A percentile compares a stretch with the other conserved stretches of the same genome.
These are phyloP conservation scores for Xylaria sp. DNA, from an alignment of 2,329 filamentous ascomycete species.

Conservation along the genomic window DNA sequence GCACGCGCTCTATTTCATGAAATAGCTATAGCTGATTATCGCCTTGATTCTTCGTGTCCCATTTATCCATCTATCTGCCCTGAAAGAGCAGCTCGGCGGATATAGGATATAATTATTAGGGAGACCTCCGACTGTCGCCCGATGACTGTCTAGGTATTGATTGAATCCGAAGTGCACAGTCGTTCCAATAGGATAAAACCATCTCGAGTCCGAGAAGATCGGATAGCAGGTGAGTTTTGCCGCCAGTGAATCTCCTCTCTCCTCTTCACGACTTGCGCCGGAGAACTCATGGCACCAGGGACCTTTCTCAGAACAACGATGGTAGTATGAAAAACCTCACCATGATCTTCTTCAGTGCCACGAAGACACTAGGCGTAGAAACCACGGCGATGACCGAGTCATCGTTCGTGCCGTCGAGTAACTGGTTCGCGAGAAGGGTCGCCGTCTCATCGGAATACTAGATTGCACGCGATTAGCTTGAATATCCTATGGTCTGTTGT, in stretches of 20 bases:
- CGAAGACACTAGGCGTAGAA: conserved; percentile 80
- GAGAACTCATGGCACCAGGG: background rate
- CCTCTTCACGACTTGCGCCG: background rate
- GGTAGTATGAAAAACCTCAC: conserved; percentile 53
- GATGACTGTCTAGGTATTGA: background rate
- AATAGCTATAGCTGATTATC: background rate
- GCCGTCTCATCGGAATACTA: conserved; percentile 80
- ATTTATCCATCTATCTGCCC: background rate
- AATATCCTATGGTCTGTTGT: background rate
- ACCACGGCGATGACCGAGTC: conserved; percentile 73
- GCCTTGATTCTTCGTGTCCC: background rate
- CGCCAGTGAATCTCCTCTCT: background rate
- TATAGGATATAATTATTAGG: background rate
- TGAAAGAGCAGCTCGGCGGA: background rate
- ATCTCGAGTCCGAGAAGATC: background rate
- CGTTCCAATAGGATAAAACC: background rate
- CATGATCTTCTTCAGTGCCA: conserved; percentile 77
- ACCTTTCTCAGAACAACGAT: background rate
- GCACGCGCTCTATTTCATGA: background rate
- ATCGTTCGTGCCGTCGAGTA: conserved; percentile 69
- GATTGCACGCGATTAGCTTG: background rate
- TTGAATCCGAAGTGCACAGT: background rate
- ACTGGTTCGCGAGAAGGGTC: conserved; percentile 67
- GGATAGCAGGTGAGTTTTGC: background rate
- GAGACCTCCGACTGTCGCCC: background rate